Conservation (phyloP, 108 stramenopile genomes). For the Skeletonema costatum region DNA sequence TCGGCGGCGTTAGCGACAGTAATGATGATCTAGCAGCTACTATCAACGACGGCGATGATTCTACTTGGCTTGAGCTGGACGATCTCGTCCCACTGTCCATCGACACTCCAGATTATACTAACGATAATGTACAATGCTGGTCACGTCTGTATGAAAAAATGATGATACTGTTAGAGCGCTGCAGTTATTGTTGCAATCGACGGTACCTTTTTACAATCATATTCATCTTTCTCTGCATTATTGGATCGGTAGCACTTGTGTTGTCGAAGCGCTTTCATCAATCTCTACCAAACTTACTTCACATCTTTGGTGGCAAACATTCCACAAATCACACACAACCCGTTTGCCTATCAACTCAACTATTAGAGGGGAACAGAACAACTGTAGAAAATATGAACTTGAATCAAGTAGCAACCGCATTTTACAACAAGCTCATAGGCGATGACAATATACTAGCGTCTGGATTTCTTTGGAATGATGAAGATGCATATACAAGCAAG, state of each 20-base stretch:
- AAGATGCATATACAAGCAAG: slow-evolving; percentile 13
- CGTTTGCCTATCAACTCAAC: not conserved
- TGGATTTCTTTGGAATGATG: slow-evolving; percentile 32
- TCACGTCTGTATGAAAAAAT: not conserved
- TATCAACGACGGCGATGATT: not conserved
- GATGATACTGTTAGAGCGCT: not conserved
- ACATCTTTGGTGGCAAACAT: not conserved
- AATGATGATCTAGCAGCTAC: not conserved
- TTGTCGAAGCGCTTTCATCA: not conserved
- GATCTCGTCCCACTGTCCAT: not conserved
- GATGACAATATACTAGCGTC: not conserved
- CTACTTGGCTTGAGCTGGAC: not conserved
- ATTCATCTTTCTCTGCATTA: not conserved
- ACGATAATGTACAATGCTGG: not conserved
- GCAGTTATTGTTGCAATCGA: not conserved
- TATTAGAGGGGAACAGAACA: not conserved
- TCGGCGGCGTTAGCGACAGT: not conserved
- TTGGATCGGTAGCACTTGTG: not conserved
- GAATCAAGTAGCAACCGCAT: not conserved
- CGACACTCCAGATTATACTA: not conserved
- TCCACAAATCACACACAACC: not conserved
- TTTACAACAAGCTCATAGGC: not conserved
- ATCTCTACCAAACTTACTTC: not conserved
- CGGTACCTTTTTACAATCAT: not conserved
- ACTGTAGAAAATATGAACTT: not conserved